Evolutionary conservation across 495 filamentous ascomycete species (phyloP).

Genomic region (Penicillium parvum): DNA sequence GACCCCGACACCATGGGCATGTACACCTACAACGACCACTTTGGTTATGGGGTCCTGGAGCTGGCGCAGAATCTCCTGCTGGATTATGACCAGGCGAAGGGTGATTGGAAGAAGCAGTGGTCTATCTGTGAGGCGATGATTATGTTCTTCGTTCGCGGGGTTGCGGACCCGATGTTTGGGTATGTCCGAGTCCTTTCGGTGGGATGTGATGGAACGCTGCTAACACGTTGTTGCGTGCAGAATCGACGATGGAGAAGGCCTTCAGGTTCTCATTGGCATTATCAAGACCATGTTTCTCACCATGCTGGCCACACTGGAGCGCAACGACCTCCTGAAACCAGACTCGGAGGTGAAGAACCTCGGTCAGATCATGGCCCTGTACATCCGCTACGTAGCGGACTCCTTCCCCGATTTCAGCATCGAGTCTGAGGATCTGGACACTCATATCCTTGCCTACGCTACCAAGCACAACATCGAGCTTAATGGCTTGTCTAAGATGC

Average conservation of each 20-base stretch:
- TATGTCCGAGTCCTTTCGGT: background rate
- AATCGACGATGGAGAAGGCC: constrained; percentile 21
- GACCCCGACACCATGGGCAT: constrained; percentile 37
- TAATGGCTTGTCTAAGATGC: background rate
- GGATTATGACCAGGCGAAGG: constrained; percentile 31
- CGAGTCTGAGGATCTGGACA: background rate
- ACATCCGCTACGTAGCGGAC: constrained; percentile 12
- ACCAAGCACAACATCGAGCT: constrained; percentile 1
- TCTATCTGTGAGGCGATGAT: constrained; percentile 30
- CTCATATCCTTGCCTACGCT: constrained; percentile 1
- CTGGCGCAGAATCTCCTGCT: constrained; percentile 37
- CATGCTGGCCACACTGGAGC: constrained; percentile 27
- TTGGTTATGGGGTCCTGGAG: constrained; percentile 36
- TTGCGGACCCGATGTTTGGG: constrained; percentile 11
- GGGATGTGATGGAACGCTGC: background rate
- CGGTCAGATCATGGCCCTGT: constrained; percentile 24
- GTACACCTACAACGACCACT: constrained; percentile 38
- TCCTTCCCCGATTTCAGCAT: background rate
- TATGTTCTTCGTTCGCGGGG: constrained; percentile 14
- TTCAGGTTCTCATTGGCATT: constrained; percentile 10
- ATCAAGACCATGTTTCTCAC: constrained; percentile 29
- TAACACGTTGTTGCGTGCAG: constrained; percentile 2
- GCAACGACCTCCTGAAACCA: constrained; percentile 19
- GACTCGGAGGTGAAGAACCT: constrained; percentile 33
- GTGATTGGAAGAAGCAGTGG: constrained; percentile 30